Evolutionary conservation across 2,329 filamentous ascomycete genomes (phyloP).

Genomic region (Sclerotinia glacialis): DNA sequence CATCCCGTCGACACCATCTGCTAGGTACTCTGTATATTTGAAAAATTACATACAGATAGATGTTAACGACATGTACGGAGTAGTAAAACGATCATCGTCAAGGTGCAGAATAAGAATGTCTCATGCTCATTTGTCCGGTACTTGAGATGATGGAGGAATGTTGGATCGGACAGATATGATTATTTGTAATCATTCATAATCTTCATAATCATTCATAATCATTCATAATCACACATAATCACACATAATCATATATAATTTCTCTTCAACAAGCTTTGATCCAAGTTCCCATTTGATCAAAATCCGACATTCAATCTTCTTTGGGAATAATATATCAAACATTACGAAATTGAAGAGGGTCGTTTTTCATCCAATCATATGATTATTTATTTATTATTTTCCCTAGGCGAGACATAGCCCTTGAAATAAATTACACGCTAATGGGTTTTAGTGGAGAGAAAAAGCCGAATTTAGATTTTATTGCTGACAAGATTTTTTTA

Average conservation of each 20-base stretch:
- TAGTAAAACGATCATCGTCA: not conserved
- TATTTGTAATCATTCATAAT: too few relatives aligned
- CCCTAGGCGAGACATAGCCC: not conserved
- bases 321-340: constrained; percentile 5
- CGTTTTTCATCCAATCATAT: not conserved
- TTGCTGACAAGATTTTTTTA: not conserved
- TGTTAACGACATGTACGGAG: not conserved
- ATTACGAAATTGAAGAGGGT: not conserved
- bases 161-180: not conserved
- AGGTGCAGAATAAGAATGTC: not conserved
- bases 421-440: not conserved
- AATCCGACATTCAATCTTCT: not conserved
- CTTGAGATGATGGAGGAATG: not conserved
- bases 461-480: constrained; percentile 4
- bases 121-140: constrained; percentile 9
- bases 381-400: too few relatives aligned
- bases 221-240: too few relatives aligned
- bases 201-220: too few relatives aligned
- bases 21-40: too few relatives aligned
- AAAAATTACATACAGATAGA: not conserved
- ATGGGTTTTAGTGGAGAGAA: not conserved
- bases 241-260: not conserved
- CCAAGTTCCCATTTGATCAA: not conserved
- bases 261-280: not conserved
- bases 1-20: too few relatives aligned